Evolutionary conservation across 1,284 basidiomycete genomes (phyloP).

Genomic region (Malassezia equina): DNA sequence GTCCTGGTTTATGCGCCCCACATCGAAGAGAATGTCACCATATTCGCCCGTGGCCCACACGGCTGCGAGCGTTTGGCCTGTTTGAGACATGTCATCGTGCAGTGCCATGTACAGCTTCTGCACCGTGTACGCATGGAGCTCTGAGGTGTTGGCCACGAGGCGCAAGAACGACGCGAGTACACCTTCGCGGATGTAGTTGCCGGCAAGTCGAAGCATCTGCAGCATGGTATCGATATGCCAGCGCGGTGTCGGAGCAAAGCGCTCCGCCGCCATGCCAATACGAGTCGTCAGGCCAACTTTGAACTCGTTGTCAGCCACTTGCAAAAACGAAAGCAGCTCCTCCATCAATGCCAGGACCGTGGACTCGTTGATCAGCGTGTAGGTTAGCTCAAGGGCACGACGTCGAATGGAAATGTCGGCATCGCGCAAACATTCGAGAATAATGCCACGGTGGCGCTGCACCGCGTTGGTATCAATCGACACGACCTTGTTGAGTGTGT

Average conservation of each 20-base stretch:
- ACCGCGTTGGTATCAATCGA: conserved; percentile 96
- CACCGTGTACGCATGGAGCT: conserved; percentile 88
- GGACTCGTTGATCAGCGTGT: conserved; percentile 89
- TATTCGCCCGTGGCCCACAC: conserved; percentile 98
- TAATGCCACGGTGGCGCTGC: conserved; percentile 92
- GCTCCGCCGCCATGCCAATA: conserved; percentile 87
- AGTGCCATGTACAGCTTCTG: conserved; percentile 84
- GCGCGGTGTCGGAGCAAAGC: conserved; percentile 91
- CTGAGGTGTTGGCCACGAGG: conserved; percentile 90
- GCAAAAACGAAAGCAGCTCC: conserved; percentile 87
- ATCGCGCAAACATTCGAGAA: conserved; percentile 92
- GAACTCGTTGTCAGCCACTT: conserved; percentile 98
- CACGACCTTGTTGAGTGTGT: conserved; percentile 97
- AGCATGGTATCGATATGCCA: conserved; percentile 99
- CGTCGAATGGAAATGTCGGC: conserved; percentile 97
- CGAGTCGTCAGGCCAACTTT: conserved; percentile 96
- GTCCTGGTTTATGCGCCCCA: conserved; percentile 59
- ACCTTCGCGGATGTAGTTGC: conserved; percentile 95
- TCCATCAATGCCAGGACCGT: conserved; percentile 86
- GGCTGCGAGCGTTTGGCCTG: conserved; percentile 80
- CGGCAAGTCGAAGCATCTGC: conserved; percentile 85
- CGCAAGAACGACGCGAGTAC: conserved; percentile 90
- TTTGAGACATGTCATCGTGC: conserved; percentile 85
- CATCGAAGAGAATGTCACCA: conserved; percentile 76
- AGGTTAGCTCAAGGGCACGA: conserved; percentile 89